Evolutionary conservation across 306 rosid genomes (phyloP), one percentile per base, ranked within the genome.

Genomic region (Vicia villosa): DNA sequence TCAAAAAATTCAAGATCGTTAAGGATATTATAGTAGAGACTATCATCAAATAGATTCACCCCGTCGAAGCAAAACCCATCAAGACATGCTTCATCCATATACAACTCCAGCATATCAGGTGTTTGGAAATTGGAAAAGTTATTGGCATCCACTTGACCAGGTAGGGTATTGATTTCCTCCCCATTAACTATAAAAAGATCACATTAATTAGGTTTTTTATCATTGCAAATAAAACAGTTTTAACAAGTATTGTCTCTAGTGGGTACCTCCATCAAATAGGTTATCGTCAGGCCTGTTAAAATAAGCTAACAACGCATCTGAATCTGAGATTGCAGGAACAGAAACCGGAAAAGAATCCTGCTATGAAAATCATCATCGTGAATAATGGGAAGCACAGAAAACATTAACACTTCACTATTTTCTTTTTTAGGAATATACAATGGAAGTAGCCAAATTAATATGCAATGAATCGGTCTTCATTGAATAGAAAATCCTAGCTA

Each of bases 31-130:
- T 63, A 80, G 52, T 65, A 41, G 16, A 71, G 36, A 56, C 75
- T 68, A 68, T 78, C 76, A 56, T 71, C 82, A 74, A 76, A 82
- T 52, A 41, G 56, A 70, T 40, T 70, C 16, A 30, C 51, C 52
- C 59, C 85, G n/a, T 80, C 74, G 42, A 67, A 34, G 4, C 92
- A 80, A 69, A 84, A 75, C 79, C 74, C 81, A 8, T 76, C 13
- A 14, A 83, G 64, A 50, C 72, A 82, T 83, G 79, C 58, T 46
- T 84, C 96, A 68, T 86, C 70, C 49, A 82, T 22, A 73, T 77
- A 81, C 60, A 72, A 83, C 72, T 92, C 89, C 30, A 89, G 84
- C 46, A 77, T 46, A 38, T 87, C 81, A 62, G 82, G 77, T 42
- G 74, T 63, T 74, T 74, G 89, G 65, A 57, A 67, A 34, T 30